These are phyloP conservation scores for Clarireedia hainanense DNA, from an alignment of 2,329 filamentous ascomycete genomes.

Conservation along the genomic window DNA sequence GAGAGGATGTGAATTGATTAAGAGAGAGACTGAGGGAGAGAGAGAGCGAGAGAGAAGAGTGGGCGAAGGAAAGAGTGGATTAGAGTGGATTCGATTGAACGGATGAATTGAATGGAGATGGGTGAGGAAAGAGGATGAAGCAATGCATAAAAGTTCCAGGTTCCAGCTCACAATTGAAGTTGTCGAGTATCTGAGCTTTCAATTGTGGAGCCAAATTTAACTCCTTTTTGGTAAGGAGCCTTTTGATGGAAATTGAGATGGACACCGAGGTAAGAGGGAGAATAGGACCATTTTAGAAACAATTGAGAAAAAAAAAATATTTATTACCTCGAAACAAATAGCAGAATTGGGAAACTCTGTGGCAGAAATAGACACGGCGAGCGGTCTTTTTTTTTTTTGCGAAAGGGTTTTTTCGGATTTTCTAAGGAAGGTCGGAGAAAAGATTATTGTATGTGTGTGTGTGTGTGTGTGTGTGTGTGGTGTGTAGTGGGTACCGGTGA, in stretches of 20 bases:
- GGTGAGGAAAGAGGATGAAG: neutral
- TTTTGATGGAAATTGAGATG: neutral
- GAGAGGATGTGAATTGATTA: neutral
- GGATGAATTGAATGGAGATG: neutral
- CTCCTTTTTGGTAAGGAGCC: neutral
- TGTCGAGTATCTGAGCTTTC: slow-evolving; percentile 8
- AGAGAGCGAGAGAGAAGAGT: neutral
- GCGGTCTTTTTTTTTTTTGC: neutral
- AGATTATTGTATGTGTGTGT: neutral
- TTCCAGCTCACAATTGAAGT: slow-evolving; percentile 1
- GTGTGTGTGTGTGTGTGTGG: neutral
- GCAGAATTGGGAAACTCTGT: neutral
- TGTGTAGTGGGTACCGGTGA: neutral
- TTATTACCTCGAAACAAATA: neutral
- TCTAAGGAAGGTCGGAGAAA: neutral
- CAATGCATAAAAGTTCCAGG: neutral
- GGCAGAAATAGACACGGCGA: neutral
- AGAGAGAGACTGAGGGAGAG: neutral
- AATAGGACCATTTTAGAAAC: neutral
- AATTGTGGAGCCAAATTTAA: slow-evolving; percentile 11
- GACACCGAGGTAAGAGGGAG: neutral
- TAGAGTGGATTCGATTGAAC: neutral
- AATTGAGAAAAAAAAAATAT: neutral
- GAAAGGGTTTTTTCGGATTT: neutral
- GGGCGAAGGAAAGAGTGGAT: neutral